Evolutionary conservation across 2,329 filamentous ascomycete genomes (phyloP).

Genomic region (Diplocarpon mali): DNA sequence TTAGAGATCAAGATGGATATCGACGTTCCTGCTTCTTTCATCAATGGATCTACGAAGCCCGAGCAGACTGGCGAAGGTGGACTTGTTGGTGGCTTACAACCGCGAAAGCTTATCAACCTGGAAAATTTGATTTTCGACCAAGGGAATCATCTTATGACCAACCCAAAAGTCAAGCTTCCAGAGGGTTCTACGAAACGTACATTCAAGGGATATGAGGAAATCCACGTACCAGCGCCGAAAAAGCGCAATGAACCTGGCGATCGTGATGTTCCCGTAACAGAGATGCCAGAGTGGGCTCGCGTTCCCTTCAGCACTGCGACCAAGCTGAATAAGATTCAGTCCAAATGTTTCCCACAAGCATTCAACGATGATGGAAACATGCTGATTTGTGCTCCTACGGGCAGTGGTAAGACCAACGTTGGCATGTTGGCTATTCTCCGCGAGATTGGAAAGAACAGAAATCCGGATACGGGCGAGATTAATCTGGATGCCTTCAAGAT

Average conservation of each 20-base stretch:
- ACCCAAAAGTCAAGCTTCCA: constrained; percentile 84
- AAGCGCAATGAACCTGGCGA: constrained; percentile 73
- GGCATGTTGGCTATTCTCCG: constrained; percentile 94
- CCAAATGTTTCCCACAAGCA: constrained; percentile 80
- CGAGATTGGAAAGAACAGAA: constrained; percentile 90
- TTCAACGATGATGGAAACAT: constrained; percentile 95
- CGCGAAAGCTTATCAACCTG: constrained; percentile 78
- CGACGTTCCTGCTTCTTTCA: constrained; percentile 55
- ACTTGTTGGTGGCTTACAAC: constrained; percentile 73
- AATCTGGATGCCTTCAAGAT: constrained; percentile 97
- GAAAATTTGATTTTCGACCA: constrained; percentile 96
- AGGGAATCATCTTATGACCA: constrained; percentile 99
- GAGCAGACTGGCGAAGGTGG: constrained; percentile 52
- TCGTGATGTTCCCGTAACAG: constrained; percentile 68
- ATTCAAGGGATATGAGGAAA: constrained; percentile 98
- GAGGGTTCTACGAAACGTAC: constrained; percentile 90
- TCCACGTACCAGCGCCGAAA: constrained; percentile 90
- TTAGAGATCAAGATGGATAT: constrained; percentile 96
- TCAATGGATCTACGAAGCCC: constrained; percentile 35
- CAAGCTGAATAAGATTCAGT: constrained; percentile 89
- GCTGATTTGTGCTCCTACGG: constrained; percentile 94
- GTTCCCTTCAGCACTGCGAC: constrained; percentile 76
- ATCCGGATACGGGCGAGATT: constrained; percentile 83
- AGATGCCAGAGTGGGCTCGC: constrained; percentile 87
- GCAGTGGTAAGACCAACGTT: constrained; percentile 96